phyloP scores from a whole-genome alignment of 169 alveolate genomes.

The Plasmodium fragile region DNA sequence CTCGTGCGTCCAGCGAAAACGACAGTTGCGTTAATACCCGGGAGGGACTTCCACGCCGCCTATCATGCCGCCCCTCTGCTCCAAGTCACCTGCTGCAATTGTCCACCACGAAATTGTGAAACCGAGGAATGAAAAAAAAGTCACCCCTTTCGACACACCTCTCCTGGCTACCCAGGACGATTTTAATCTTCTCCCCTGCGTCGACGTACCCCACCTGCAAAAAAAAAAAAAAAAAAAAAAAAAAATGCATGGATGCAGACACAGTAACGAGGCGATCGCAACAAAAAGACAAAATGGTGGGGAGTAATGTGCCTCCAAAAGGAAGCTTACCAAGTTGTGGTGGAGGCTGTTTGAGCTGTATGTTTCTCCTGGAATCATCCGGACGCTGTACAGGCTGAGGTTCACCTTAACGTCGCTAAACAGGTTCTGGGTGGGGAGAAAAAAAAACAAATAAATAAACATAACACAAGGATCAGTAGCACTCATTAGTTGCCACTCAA shows the following conservation, averaged over 20 bases:
- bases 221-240: constrained; percentile 4
- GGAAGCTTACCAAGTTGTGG: constrained; percentile 15
- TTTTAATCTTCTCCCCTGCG: constrained; percentile 36
- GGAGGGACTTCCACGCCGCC: background rate
- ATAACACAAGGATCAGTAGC: background rate
- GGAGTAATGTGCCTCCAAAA: background rate
- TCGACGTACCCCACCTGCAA: constrained; percentile 33
- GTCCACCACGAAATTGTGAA: constrained; percentile 1
- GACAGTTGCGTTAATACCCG: background rate
- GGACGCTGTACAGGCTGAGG: constrained; percentile 13
- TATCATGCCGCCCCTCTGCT: background rate
- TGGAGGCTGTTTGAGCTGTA: constrained; percentile 4
- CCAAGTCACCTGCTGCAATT: constrained; percentile 33
- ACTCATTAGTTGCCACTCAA: background rate
- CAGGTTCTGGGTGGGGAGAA: constrained; percentile 15
- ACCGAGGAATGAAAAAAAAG: constrained; percentile 36
- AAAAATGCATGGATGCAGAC: background rate
- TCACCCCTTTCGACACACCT: constrained; percentile 34
- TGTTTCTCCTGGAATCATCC: background rate
- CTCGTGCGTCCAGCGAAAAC: background rate
- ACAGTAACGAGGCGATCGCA: background rate
- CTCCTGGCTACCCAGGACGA: constrained; percentile 16
- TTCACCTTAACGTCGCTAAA: background rate
- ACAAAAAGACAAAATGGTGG: background rate
- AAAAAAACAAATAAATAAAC: background rate